phyloP scores from a whole-genome alignment of 2,329 filamentous ascomycete genomes.

The Claviceps sorghi region DNA sequence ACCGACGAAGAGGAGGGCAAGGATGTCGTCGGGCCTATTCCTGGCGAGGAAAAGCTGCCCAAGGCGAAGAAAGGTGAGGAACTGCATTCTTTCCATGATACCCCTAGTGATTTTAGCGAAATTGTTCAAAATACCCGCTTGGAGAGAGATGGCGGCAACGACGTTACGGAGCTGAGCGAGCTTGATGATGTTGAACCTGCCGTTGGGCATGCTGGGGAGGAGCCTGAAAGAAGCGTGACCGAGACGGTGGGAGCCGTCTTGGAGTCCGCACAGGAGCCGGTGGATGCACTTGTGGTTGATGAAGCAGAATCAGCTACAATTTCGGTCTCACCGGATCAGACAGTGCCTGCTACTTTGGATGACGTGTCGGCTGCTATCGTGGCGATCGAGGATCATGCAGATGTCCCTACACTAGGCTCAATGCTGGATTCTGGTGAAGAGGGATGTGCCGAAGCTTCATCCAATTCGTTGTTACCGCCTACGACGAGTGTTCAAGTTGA shows the following conservation, averaged over 20 bases:
- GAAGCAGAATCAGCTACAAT: neutral
- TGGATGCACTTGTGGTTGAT: neutral
- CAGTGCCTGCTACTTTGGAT: neutral
- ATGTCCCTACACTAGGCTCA: neutral
- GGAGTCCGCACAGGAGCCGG: neutral
- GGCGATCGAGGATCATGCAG: neutral
- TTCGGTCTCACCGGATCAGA: neutral
- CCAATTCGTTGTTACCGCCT: neutral
- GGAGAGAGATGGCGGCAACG: constrained; percentile 11
- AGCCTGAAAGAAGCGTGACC: neutral
- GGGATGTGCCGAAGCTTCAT: neutral
- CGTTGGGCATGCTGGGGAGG: neutral
- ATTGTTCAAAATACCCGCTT: constrained; percentile 15
- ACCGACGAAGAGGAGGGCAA: constrained; percentile 23
- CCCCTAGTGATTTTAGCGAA: constrained; percentile 22
- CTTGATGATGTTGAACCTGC: neutral
- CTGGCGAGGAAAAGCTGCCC: constrained; percentile 19
- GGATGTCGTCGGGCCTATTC: constrained; percentile 25
- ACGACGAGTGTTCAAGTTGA: neutral
- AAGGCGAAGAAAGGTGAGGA: constrained; percentile 30
- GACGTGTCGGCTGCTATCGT: neutral
- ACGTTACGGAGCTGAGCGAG: neutral
- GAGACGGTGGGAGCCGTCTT: neutral
- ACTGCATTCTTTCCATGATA: constrained; percentile 22
- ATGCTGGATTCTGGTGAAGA: neutral